A percentile compares a stretch with the other conserved stretches of the same genome.
Evolutionary conservation across 2,329 filamentous ascomycete species (phyloP).

Genomic region (Colletotrichum spaethianum): DNA sequence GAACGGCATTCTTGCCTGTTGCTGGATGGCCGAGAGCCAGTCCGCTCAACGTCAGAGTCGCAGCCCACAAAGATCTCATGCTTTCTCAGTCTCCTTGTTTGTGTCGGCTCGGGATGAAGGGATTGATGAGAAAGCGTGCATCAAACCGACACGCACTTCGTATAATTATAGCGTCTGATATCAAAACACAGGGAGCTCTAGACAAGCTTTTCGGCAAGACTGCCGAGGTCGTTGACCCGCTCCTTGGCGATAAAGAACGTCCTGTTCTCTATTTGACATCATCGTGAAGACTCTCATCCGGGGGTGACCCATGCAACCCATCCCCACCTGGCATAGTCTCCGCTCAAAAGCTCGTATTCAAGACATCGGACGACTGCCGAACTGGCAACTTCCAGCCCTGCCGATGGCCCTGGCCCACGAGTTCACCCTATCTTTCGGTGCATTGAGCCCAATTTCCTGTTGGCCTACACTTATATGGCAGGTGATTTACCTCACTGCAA

Average conservation of each 20-base stretch:
- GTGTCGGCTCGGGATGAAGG: not conserved
- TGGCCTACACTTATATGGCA: not conserved
- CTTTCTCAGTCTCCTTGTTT: not conserved
- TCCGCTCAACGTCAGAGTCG: constrained; percentile 3
- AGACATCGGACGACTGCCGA: constrained; percentile 26
- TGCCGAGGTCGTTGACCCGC: not conserved
- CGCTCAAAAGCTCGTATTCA: constrained; percentile 34
- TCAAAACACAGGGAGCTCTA: not conserved
- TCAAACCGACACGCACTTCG: not conserved
- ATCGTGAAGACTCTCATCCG: not conserved
- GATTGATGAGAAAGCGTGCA: not conserved
- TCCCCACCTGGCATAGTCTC: not conserved
- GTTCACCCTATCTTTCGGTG: not conserved
- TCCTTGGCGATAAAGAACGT: not conserved
- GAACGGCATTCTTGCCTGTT: too few species aligned
- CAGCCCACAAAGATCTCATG: constrained; percentile 8
- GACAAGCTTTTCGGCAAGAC: constrained; percentile 31
- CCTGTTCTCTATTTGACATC: constrained; percentile 6
- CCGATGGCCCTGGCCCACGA: not conserved
- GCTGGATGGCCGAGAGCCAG: constrained; percentile 2
- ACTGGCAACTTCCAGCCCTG: not conserved
- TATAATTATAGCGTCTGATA: constrained; percentile 6
- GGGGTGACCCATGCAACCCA: constrained; percentile 4
- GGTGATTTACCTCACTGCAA: not conserved
- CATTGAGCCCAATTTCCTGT: constrained; percentile 24